phyloP scores from a whole-genome alignment of 2,329 filamentous ascomycete genomes.

The Passalora sequoiae region DNA sequence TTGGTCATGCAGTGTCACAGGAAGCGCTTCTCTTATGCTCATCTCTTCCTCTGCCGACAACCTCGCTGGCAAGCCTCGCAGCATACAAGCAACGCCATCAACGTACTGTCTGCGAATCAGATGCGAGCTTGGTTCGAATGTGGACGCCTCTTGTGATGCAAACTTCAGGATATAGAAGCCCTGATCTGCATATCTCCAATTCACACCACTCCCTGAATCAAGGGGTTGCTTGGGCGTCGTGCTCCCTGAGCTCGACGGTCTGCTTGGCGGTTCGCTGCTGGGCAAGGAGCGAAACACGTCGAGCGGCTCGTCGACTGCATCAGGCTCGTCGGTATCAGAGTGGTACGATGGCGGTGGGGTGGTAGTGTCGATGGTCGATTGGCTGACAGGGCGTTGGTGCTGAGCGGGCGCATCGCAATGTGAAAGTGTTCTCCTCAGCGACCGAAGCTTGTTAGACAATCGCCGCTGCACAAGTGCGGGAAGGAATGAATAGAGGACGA shows the following conservation, averaged over 20 bases:
- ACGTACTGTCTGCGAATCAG: conserved; percentile 60
- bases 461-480: conserved; percentile 44
- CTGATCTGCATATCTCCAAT: conserved; percentile 50
- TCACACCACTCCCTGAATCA: conserved; percentile 35
- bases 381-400: conserved; percentile 10
- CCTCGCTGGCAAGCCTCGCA: conserved; percentile 57
- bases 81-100: conserved; percentile 58
- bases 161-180: conserved; percentile 46
- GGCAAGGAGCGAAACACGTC: conserved; percentile 12
- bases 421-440: conserved; percentile 35
- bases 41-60: conserved; percentile 52
- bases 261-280: conserved; percentile 11
- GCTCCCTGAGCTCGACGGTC: conserved; percentile 20
- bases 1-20: conserved; percentile 24
- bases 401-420: conserved; percentile 7
- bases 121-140: conserved; percentile 37
- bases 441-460: conserved; percentile 48
- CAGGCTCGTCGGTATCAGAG: conserved; percentile 8
- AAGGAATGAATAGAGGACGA: neutral
- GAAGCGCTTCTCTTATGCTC: conserved; percentile 50
- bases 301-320: conserved; percentile 13
- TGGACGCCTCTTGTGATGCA: conserved; percentile 43
- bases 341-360: conserved; percentile 37
- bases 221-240: conserved; percentile 13
- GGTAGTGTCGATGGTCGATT: conserved; percentile 23